Evolutionary conservation across 306 rosid species (phyloP).

Genomic region (Sesbania bispinosa): DNA sequence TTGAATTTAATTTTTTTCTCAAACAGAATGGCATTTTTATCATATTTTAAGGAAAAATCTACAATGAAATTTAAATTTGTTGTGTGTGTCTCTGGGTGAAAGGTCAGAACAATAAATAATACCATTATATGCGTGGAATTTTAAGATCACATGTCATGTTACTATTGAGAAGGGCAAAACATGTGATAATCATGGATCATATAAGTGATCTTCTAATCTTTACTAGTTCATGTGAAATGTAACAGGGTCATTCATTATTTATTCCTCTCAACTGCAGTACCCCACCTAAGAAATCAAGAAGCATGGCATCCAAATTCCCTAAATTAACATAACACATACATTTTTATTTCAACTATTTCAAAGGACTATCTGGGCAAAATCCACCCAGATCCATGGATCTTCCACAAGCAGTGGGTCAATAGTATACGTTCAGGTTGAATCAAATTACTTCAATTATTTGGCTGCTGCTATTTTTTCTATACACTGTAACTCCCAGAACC

Average conservation of each 20-base stretch:
- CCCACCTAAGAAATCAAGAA: not conserved
- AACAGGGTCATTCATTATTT: not conserved
- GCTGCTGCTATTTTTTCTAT: constrained; percentile 24
- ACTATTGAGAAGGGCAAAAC: not conserved
- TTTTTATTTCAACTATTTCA: constrained; percentile 23
- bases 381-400: constrained; percentile 11
- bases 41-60: too few species aligned
- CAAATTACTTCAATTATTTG: constrained; percentile 17
- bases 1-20: too few species aligned
- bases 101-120: not conserved
- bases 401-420: constrained; percentile 14
- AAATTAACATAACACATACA: not conserved
- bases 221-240: not conserved
- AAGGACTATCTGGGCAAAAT: constrained; percentile 9
- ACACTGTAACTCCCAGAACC: constrained; percentile 15
- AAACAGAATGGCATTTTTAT: too few species aligned
- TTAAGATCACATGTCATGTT: not conserved
- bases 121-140: not conserved
- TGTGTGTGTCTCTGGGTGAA: too few species aligned
- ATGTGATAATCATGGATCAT: not conserved
- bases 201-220: not conserved
- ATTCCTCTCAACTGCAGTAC: not conserved
- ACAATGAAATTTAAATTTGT: too few species aligned
- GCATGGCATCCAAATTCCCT: constrained; percentile 5
- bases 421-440: constrained; percentile 21